Evolutionary conservation across 805 yeast genomes (phyloP), one percentile per base, ranked within the genome.

Genomic region (Candida boidinii): DNA sequence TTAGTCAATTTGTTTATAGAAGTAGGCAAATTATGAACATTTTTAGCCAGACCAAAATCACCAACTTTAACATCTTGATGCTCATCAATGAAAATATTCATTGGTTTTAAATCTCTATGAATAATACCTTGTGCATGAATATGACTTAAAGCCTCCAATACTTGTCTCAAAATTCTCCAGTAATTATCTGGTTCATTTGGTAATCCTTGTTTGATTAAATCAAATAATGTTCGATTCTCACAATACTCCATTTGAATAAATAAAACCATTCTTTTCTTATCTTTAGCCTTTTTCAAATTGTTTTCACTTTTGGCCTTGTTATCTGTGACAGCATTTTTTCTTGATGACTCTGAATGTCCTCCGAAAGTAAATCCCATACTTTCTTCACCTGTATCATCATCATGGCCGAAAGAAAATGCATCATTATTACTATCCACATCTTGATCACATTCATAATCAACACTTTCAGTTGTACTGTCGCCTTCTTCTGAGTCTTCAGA

Each of bases 181-280:
- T 88, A 90, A 45, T 84, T 94, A 37, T 74, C 81, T 0, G 84
- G 63, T 30, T 82, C 74, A 8, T 61, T 61, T 4, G 79, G 82
- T 10, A 92, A 63, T 0, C 86, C 87, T 36, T 79, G 84, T 26
- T 74, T 71, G 29, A 92, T 90, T 39, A 92, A 61, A 57, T 92
- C 95, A 32, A 72, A 70, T 19, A 92, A 58, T 0, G 99, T 90
- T 37, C 84, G 85, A 50, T 90, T 92, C 49, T 92, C 98, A 58
- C 99, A 92, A 48, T 92, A 92, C 54, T 92, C 98, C 99, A 92
- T 92, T 51, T 92, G 99, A 44, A 92, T 92, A 53, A 84, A 92
- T 20, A 92, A 58, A 0, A 94, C 86, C 33, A 88, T 81, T 41
- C 64, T 64, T 28, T 60, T 54, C 37, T 61, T 62, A 24, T 29